phyloP scores from a whole-genome alignment of 495 filamentous ascomycete genomes.

The Podospora pseudopauciseta region DNA sequence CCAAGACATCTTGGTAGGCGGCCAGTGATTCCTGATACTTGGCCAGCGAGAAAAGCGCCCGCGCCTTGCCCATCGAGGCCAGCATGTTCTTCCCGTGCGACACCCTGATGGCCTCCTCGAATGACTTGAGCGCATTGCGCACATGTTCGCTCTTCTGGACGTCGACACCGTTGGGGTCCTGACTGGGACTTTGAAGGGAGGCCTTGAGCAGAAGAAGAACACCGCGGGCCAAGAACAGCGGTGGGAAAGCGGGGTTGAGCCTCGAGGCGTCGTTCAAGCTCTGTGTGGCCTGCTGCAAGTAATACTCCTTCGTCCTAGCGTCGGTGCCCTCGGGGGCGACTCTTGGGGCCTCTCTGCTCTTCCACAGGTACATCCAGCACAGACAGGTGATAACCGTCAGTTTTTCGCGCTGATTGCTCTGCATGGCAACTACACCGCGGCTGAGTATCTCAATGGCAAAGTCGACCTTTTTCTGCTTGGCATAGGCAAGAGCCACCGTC shows the following conservation, averaged over 20 bases:
- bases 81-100: conserved; percentile 85
- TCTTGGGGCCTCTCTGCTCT: conserved; percentile 86
- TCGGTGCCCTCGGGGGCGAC: conserved; percentile 68
- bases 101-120: conserved; percentile 83
- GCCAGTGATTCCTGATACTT: conserved; percentile 78
- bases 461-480: conserved; percentile 88
- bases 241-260: conserved; percentile 87
- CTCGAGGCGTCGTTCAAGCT: conserved; percentile 89
- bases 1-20: conserved; percentile 78
- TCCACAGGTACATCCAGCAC: conserved; percentile 90
- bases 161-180: conserved; percentile 59
- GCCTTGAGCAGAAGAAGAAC: conserved; percentile 84
- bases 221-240: conserved; percentile 86
- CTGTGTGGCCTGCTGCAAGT: conserved; percentile 83
- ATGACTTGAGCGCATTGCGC: conserved; percentile 79
- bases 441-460: conserved; percentile 91
- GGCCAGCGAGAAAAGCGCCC: conserved; percentile 77
- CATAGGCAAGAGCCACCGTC: conserved; percentile 92
- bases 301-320: conserved; percentile 84
- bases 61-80: conserved; percentile 80
- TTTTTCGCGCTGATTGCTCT: conserved; percentile 72
- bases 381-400: conserved; percentile 77
- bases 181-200: conserved; percentile 75
- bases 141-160: conserved; percentile 75
- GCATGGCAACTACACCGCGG: conserved; percentile 73